Base-by-base conservation (phyloP, 805 yeast genomes). In the Zygosaccharomyces rouxii region DNA sequence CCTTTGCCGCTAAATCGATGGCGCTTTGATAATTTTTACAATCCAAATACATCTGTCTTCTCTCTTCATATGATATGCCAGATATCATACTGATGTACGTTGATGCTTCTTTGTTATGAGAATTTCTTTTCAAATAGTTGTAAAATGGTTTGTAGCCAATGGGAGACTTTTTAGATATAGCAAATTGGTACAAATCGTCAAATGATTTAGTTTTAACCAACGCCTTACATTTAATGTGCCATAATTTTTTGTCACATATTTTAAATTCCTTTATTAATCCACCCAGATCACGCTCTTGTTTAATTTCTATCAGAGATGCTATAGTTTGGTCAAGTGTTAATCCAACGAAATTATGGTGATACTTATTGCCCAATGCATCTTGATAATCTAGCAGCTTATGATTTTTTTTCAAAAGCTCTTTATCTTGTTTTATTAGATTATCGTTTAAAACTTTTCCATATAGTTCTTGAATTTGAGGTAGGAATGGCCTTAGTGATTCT, bases 111-210 rank as follows among this genome's bases (percentile, higher is more conserved):
- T 78, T 69, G 33, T 72, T 67, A 28, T 83, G 83, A 0, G 81
- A 86, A 3, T 75, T 71, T 47, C 71, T 72, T 35, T 77, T 57
- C 33, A 83, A 74, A 33, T 78, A 76, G 13, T 75, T 70, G 47
- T 73, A 85, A 54, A 89, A 81, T 0, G 84, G 81, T 51, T 73
- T 75, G 50, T 83, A 83, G 0, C 92, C 89, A 37, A 89, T 85
- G 0, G 87, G 85, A 0, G 94, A 79, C 52, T 79, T 83, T 39
- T 70, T 72, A 7, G 65, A 60, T 2, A 68, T 71, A 0, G 82
- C 77, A 57, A 81, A 76, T 26, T 77, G 75, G 54, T 73, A 75
- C 26, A 87, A 62, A 33, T 77, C 79, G 16, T 78, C 81, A 69
- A 80, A 83, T 38, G 78, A 77, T 5, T 77, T 72, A 2, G 72